Evolutionary conservation across 257 asterid genomes (phyloP).

Genomic region (Jacaranda copaia): DNA sequence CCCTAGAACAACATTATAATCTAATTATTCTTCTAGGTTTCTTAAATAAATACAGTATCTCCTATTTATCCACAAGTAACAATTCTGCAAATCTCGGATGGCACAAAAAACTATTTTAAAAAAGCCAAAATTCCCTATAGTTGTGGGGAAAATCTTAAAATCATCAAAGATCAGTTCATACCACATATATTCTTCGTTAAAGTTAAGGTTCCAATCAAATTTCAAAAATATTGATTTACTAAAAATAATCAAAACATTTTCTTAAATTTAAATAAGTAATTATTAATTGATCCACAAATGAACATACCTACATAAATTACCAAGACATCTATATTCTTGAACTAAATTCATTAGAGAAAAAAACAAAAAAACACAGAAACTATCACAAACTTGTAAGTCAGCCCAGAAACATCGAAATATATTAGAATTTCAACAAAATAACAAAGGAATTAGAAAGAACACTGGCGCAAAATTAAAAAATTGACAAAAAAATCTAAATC

Average conservation of each 20-base stretch:
- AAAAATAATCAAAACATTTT: conserved; percentile 20
- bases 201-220: neutral
- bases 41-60: neutral
- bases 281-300: conserved; percentile 12
- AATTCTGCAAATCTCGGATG: conserved; percentile 9
- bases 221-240: conserved; percentile 2
- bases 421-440: conserved; percentile 21
- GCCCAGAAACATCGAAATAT: conserved; percentile 17
- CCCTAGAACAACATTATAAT: neutral
- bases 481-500: conserved; percentile 35
- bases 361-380: neutral
- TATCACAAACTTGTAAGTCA: conserved; percentile 14
- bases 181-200: neutral
- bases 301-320: neutral
- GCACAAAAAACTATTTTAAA: neutral
- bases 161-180: conserved; percentile 29
- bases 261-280: conserved; percentile 16
- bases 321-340: conserved; percentile 4
- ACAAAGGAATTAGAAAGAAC: neutral
- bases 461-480: neutral
- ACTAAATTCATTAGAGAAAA: conserved; percentile 12
- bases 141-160: conserved; percentile 20
- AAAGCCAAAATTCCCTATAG: neutral
- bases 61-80: neutral
- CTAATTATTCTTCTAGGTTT: neutral